Percentiles rank a stretch among this genome's conserved stretches.
Conservation (phyloP, 306 rosid genomes). For the Ochetophila trinervis region DNA sequence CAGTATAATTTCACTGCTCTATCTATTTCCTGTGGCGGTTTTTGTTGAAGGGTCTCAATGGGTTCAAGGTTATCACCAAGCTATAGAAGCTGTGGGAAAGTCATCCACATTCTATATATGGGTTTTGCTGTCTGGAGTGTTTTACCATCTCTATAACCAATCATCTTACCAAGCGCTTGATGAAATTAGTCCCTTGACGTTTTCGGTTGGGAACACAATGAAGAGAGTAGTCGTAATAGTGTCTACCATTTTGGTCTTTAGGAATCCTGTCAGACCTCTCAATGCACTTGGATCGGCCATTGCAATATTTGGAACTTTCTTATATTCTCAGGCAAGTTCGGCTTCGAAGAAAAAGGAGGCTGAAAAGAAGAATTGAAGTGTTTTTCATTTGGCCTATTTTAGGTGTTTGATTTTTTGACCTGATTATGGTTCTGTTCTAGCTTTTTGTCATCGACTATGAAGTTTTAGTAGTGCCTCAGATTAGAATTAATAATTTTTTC, state of each 20-base stretch:
- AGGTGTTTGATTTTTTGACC: constrained; percentile 2
- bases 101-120: constrained; percentile 72
- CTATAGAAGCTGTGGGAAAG: constrained; percentile 62
- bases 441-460: background rate
- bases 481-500: background rate
- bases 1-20: constrained; percentile 60
- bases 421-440: background rate
- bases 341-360: constrained; percentile 56
- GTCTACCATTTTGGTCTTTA: constrained; percentile 74
- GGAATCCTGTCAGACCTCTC: constrained; percentile 83
- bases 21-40: constrained; percentile 80
- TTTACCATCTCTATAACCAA: constrained; percentile 94
- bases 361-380: constrained; percentile 53
- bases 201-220: constrained; percentile 96
- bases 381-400: background rate
- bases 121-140: constrained; percentile 83
- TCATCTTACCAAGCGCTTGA: constrained; percentile 93
- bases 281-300: constrained; percentile 92
- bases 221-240: constrained; percentile 93
- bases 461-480: constrained; percentile 5
- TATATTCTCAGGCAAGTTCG: constrained; percentile 74
- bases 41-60: constrained; percentile 90
- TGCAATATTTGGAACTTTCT: constrained; percentile 84
- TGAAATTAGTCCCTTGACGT: constrained; percentile 82
- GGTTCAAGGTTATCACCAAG: constrained; percentile 78